Evolutionary conservation across 1,139 yeast species (phyloP).

Genomic region (Lodderomyces metapsilosis): DNA sequence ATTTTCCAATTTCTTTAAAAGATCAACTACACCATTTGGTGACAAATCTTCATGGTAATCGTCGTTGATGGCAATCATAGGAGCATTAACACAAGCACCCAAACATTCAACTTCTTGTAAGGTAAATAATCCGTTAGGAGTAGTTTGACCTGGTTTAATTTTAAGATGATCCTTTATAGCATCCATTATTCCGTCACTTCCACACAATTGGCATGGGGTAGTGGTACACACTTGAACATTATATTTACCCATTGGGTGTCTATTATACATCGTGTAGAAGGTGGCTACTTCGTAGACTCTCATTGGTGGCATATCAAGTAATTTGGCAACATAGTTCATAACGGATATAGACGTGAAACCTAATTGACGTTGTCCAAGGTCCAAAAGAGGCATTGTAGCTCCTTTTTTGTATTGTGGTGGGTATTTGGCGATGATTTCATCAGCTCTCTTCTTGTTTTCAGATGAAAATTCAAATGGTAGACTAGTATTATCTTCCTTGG

Average conservation of each 20-base stretch:
- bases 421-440: slow-evolving; percentile 73
- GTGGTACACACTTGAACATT: slow-evolving; percentile 87
- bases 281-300: slow-evolving; percentile 93
- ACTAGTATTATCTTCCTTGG: slow-evolving; percentile 63
- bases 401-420: slow-evolving; percentile 87
- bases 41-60: slow-evolving; percentile 84
- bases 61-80: slow-evolving; percentile 84
- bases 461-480: slow-evolving; percentile 71
- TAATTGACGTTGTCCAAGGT: slow-evolving; percentile 83
- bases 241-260: slow-evolving; percentile 84
- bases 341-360: slow-evolving; percentile 89
- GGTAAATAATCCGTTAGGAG: slow-evolving; percentile 73
- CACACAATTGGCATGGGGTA: slow-evolving; percentile 87
- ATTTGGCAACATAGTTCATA: slow-evolving; percentile 88
- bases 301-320: slow-evolving; percentile 91
- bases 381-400: slow-evolving; percentile 85
- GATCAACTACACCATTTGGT: slow-evolving; percentile 57
- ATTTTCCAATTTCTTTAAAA: slow-evolving; percentile 62
- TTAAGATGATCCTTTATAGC: slow-evolving; percentile 63
- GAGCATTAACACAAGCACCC: slow-evolving; percentile 92
- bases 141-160: slow-evolving; percentile 77
- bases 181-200: slow-evolving; percentile 73
- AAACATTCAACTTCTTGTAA: slow-evolving; percentile 88
- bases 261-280: slow-evolving; percentile 88
- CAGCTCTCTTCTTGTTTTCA: slow-evolving; percentile 70